Conservation (phyloP, 345 rosid genomes). For the Gossypium rotundifolium region DNA sequence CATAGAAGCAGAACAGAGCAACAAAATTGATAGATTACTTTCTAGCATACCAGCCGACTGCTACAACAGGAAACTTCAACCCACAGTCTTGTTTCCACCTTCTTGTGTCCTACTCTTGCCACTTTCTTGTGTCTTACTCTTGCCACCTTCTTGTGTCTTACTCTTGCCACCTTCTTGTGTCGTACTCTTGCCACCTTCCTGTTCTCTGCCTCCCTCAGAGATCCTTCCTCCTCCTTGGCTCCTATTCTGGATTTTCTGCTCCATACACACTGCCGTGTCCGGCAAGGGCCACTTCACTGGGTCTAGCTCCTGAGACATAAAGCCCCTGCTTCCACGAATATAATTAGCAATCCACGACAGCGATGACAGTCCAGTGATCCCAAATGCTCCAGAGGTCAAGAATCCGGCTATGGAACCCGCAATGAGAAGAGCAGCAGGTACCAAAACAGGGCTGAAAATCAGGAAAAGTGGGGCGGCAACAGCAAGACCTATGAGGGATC, state of each 20-base stretch:
- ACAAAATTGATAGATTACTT: background rate
- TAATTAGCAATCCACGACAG: conserved; percentile 42
- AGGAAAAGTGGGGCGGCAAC: conserved; percentile 40
- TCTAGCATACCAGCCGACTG: background rate
- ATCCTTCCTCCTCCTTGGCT: conserved; percentile 24
- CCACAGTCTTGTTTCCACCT: background rate
- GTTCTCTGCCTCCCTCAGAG: background rate
- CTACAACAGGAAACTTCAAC: background rate
- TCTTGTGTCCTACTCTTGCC: background rate
- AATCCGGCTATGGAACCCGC: conserved; percentile 35
- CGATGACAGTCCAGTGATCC: conserved; percentile 42
- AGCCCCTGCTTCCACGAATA: conserved; percentile 17
- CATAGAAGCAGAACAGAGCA: background rate
- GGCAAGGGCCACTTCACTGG: conserved; percentile 40
- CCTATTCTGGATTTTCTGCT: conserved; percentile 35
- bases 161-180: too few species aligned
- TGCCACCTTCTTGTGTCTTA: background rate
- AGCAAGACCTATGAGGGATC: conserved; percentile 35
- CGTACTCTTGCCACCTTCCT: background rate
- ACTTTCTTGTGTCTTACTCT: background rate
- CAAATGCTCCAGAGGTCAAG: conserved; percentile 42
- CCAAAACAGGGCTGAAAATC: conserved; percentile 53
- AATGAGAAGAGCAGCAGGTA: conserved; percentile 47
- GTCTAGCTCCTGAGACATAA: conserved; percentile 33
- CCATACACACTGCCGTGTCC: conserved; percentile 34